These are phyloP conservation scores for Jatropha multifida DNA, from an alignment of 441 rosid species.

Conservation along the genomic window DNA sequence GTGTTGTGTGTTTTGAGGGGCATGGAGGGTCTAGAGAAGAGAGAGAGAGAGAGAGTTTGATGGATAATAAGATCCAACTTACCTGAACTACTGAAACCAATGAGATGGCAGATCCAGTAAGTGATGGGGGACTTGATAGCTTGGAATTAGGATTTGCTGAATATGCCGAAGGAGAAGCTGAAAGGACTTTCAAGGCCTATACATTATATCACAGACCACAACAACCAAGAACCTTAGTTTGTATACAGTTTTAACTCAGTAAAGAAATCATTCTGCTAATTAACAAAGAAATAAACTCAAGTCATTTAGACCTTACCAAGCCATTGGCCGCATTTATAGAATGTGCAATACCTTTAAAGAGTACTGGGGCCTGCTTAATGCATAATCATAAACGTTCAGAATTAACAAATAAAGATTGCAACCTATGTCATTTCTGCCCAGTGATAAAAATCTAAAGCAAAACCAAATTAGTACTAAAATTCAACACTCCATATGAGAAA, in stretches of 20 bases:
- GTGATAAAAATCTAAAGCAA: background rate
- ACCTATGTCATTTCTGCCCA: background rate
- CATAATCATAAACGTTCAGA: background rate
- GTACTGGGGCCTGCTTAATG: slow-evolving; percentile 64
- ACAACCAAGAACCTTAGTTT: background rate
- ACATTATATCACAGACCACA: slow-evolving; percentile 15
- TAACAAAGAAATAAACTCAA: background rate
- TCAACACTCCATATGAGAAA: background rate
- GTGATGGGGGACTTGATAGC: slow-evolving; percentile 63
- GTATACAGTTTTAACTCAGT: background rate
- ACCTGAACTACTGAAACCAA: slow-evolving; percentile 84
- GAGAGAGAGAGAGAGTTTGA: background rate
- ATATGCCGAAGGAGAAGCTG: slow-evolving; percentile 82
- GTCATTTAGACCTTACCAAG: slow-evolving; percentile 43
- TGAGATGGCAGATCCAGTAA: slow-evolving; percentile 68
- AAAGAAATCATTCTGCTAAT: slow-evolving; percentile 8
- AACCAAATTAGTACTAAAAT: background rate
- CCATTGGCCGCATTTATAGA: slow-evolving; percentile 66
- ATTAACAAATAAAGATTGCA: background rate
- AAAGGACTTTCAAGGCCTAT: slow-evolving; percentile 76
- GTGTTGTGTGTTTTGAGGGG: background rate
- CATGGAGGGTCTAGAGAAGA: background rate
- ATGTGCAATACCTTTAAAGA: slow-evolving; percentile 80
- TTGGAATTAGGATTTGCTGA: slow-evolving; percentile 75
- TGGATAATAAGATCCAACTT: slow-evolving; percentile 3